Base-by-base conservation (phyloP, 176 grass and related monocot genomes). In the Zea mays region DNA sequence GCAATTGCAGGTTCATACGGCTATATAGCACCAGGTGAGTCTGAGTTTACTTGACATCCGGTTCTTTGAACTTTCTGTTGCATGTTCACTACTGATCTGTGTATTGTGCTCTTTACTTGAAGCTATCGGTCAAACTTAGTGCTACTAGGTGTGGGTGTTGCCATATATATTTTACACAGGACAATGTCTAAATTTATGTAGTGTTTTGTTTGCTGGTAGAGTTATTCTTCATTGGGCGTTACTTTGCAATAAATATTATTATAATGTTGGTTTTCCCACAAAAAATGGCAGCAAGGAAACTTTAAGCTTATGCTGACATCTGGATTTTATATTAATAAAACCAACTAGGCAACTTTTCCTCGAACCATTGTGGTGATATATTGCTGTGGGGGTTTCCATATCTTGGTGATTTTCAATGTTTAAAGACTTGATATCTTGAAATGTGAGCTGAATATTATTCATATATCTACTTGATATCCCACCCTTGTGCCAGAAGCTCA, bases 1-100 rank as follows among this genome's bases (percentile, higher is more conserved):
- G 96, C 96, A 45, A 91, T 99, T 73, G 96, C 96, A 62, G 96
- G 96, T 76, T 99, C 96, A 56, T 99, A 99, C 45, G 96, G 96
- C 64, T 99, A 99, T 79, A 99, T 99, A 80, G 96, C 96, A 52
- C 96, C 96, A 62, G 96, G 96, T 96, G 50, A 95, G 90, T 78
- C 67, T 78, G 17, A 63, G 19, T 68, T 62, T 49, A 56, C 13
- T 80, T 60, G 12, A 6, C 33, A n/a, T 74, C 33, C 9, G 48
- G 38, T 35, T 67, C 1, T 67, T 17, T 51, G 38, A 39, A n/a
- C 21, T 68, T 21, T 1, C 15, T 66, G 64, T 16, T 90, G 10
- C 5, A 39, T 79, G 14, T 46, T 20, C 51, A 52, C 65, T 60
- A 8, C 20, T 78, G 60, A 46, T 67, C 7, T 43, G 39, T 75